A percentile compares a stretch with the other conserved stretches of the same genome.
Evolutionary conservation across 305 asterid species (phyloP).

Genomic region (Striga hermonthica): DNA sequence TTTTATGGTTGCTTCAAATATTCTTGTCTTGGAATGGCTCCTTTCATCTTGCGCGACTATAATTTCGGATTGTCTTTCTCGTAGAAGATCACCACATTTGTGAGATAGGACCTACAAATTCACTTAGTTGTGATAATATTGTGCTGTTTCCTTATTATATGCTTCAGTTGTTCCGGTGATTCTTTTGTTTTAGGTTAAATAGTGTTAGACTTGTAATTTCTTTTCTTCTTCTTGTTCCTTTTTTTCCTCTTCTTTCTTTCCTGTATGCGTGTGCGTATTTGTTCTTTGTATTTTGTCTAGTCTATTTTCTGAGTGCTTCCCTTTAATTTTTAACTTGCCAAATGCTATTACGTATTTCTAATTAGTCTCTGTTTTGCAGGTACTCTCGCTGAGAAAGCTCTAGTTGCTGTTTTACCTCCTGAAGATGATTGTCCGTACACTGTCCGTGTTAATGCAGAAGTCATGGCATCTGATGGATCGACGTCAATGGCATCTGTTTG

Average conservation of each 20-base stretch:
- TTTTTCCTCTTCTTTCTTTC: no score
- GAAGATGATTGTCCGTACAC: conserved; percentile 84
- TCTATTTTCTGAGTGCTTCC: neutral
- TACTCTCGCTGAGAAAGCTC: conserved; percentile 96
- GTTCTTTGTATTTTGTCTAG: neutral
- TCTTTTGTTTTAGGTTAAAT: neutral
- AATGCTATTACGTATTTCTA: conserved; percentile 21
- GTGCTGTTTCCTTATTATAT: neutral
- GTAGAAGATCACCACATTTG: neutral
- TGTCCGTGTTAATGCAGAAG: conserved; percentile 94
- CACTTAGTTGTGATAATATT: neutral
- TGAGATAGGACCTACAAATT: neutral
- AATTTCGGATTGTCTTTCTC: neutral
- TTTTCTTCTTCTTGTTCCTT: neutral
- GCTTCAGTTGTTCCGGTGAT: neutral
- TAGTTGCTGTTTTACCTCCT: conserved; percentile 84
- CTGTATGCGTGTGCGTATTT: no score
- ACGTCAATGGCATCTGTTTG: conserved; percentile 99
- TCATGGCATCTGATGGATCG: conserved; percentile 98
- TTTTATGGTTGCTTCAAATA: conserved; percentile 8
- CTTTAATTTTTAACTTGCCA: neutral
- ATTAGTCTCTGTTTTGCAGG: conserved; percentile 47
- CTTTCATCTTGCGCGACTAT: neutral
- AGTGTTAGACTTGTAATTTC: neutral
- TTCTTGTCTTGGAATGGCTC: conserved; percentile 17